phyloP scores from a whole-genome alignment of 345 rosid genomes.

The Euphorbia peplus region DNA sequence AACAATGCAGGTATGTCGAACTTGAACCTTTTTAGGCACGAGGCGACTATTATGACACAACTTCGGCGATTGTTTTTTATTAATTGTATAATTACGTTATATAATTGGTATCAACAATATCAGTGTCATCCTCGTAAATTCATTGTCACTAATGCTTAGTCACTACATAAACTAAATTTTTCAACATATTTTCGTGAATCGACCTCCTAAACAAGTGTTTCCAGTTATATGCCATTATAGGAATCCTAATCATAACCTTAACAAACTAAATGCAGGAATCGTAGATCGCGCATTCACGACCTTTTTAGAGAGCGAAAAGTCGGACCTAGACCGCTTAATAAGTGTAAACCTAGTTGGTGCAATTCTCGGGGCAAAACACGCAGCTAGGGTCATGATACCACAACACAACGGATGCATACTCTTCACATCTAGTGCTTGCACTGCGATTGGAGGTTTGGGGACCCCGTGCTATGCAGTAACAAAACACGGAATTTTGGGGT shows the following conservation, averaged over 20 bases:
- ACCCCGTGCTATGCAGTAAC: conserved; percentile 3
- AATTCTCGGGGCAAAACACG: conserved; percentile 10
- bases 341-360: not conserved
- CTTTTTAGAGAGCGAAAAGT: not conserved
- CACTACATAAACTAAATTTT: no score
- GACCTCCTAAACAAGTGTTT: no score
- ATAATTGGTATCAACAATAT: no score
- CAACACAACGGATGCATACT: not conserved
- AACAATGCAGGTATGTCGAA: conserved; percentile 26
- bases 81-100: no score
- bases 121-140: no score
- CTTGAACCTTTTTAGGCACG: no score
- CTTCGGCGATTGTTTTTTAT: no score
- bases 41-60: no score
- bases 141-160: no score
- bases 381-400: conserved; percentile 3
- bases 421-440: conserved; percentile 3
- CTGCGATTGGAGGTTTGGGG: not conserved
- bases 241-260: no score
- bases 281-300: not conserved
- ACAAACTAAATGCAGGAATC: conserved; percentile 36
- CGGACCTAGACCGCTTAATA: not conserved
- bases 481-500: conserved; percentile 5
- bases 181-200: no score
- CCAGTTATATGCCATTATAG: no score